Percentiles rank a stretch among this genome's conserved stretches.
These are phyloP conservation scores for Suillus luteus DNA, from an alignment of 768 basidiomycete species.

Conservation along the genomic window DNA sequence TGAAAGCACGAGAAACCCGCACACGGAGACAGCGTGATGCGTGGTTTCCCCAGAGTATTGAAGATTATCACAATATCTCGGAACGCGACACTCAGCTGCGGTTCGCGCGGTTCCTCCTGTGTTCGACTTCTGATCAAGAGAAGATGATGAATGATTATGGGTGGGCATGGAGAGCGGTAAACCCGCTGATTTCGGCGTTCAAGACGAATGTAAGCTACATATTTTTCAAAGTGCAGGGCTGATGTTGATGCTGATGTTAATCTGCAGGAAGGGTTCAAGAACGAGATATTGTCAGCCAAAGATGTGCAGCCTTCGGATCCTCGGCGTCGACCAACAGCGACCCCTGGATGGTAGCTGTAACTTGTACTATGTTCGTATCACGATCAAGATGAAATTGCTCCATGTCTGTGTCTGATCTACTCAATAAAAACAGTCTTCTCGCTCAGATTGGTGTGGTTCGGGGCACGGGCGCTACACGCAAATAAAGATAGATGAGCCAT, in stretches of 20 bases:
- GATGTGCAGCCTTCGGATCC: slow-evolving; percentile 27
- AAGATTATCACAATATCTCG: slow-evolving; percentile 32
- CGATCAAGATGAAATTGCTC: neutral
- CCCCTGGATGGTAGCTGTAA: neutral
- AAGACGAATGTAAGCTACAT: slow-evolving; percentile 41
- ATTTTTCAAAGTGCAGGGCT: neutral
- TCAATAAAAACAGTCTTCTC: neutral
- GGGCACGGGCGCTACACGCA: neutral
- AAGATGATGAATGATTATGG: slow-evolving; percentile 48
- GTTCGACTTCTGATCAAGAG: slow-evolving; percentile 38
- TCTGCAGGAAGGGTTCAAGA: slow-evolving; percentile 23
- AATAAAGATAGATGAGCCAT: neutral
- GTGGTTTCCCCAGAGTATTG: slow-evolving; percentile 33
- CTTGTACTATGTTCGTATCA: neutral
- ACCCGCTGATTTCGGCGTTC: slow-evolving; percentile 44
- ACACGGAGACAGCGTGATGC: slow-evolving; percentile 32
- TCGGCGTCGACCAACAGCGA: slow-evolving; percentile 15
- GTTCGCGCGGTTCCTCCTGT: slow-evolving; percentile 47
- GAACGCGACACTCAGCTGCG: slow-evolving; percentile 50
- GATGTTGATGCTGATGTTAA: neutral
- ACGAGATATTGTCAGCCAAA: slow-evolving; percentile 23
- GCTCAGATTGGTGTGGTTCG: neutral
- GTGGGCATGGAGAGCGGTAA: slow-evolving; percentile 54
- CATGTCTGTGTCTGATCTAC: neutral
- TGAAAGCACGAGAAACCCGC: slow-evolving; percentile 23